A percentile compares a stretch with the other conserved stretches of the same genome.
phyloP scores from a whole-genome alignment of 2,329 filamentous ascomycete genomes.

The Ophiocordyceps camponoti-saundersi region DNA sequence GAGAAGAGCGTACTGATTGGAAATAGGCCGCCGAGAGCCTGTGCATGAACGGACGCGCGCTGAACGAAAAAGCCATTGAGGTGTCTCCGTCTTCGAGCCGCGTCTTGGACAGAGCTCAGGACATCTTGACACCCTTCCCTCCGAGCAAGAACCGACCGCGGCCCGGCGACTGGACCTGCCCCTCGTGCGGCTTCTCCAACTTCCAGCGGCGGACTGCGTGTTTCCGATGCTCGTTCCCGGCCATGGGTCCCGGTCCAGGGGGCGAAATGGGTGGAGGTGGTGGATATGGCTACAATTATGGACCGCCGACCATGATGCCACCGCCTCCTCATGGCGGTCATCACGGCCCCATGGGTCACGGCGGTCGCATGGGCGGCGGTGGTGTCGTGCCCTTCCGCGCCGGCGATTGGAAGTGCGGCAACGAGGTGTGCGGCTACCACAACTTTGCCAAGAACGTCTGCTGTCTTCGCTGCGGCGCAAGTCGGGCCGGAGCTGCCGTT shows the following conservation, averaged over 20 bases:
- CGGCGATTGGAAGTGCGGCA: slow-evolving; percentile 97
- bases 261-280: slow-evolving; percentile 44
- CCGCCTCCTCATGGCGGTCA: slow-evolving; percentile 60
- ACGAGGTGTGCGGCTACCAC: slow-evolving; percentile 93
- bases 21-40: slow-evolving; percentile 81
- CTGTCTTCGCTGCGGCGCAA: slow-evolving; percentile 89
- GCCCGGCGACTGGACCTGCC: slow-evolving; percentile 97
- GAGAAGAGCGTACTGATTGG: slow-evolving; percentile 1
- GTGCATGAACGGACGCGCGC: slow-evolving; percentile 95
- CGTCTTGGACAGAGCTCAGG: slow-evolving; percentile 85
- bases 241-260: slow-evolving; percentile 48
- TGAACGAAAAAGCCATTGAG: slow-evolving; percentile 98
- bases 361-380: slow-evolving; percentile 62
- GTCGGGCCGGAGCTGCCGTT: slow-evolving; percentile 81
- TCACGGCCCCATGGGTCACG: slow-evolving; percentile 36
- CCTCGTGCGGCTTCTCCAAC: slow-evolving; percentile 96
- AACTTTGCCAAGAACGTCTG: slow-evolving; percentile 99
- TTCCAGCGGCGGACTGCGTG: slow-evolving; percentile 97
- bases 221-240: slow-evolving; percentile 98
- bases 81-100: slow-evolving; percentile 95
- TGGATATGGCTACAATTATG: slow-evolving; percentile 45
- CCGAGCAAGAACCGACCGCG: slow-evolving; percentile 96
- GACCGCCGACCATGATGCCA: slow-evolving; percentile 65
- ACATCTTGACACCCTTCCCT: slow-evolving; percentile 92
- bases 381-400: slow-evolving; percentile 92